Evolutionary conservation across 176 grass and related monocot species (phyloP).

Genomic region (Eremochloa ophiuroides): DNA sequence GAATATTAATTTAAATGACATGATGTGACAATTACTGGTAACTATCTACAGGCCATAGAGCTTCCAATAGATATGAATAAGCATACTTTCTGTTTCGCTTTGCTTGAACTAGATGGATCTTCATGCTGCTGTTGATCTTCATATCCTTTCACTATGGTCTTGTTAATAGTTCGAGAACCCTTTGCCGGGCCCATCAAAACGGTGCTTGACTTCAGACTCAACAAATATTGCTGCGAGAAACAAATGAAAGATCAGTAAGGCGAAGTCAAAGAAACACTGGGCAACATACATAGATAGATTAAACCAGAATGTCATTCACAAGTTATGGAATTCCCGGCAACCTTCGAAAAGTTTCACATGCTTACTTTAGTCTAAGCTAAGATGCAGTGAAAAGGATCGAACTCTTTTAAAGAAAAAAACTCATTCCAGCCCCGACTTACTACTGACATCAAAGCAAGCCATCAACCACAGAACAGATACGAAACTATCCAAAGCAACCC

Average conservation of each 20-base stretch:
- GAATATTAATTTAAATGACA: not conserved
- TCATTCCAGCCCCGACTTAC: not conserved
- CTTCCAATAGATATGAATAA: slow-evolving; percentile 5
- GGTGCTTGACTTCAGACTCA: not conserved
- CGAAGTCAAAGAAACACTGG: not conserved
- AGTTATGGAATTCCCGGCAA: not conserved
- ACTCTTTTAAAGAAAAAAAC: not conserved
- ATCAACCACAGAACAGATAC: not conserved
- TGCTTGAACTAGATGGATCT: slow-evolving; percentile 44
- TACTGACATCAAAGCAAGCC: slow-evolving; percentile 12
- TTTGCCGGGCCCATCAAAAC: slow-evolving; percentile 43
- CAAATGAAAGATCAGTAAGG: slow-evolving; percentile 13
- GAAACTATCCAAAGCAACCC: not conserved
- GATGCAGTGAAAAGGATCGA: not conserved
- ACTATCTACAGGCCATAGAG: slow-evolving; percentile 4
- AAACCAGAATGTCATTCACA: not conserved
- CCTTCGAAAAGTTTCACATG: not conserved
- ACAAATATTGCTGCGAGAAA: slow-evolving; percentile 32
- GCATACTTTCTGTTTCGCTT: slow-evolving; percentile 50
- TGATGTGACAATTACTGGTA: slow-evolving; percentile 12
- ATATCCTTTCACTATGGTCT: slow-evolving; percentile 34
- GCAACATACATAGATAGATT: not conserved
- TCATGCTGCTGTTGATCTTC: slow-evolving; percentile 28
- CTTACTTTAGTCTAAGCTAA: not conserved
- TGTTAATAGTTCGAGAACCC: slow-evolving; percentile 41